Percentiles rank a stretch among this genome's conserved stretches.
These are phyloP conservation scores for Salix viminalis DNA, from an alignment of 345 rosid genomes.

Conservation along the genomic window DNA sequence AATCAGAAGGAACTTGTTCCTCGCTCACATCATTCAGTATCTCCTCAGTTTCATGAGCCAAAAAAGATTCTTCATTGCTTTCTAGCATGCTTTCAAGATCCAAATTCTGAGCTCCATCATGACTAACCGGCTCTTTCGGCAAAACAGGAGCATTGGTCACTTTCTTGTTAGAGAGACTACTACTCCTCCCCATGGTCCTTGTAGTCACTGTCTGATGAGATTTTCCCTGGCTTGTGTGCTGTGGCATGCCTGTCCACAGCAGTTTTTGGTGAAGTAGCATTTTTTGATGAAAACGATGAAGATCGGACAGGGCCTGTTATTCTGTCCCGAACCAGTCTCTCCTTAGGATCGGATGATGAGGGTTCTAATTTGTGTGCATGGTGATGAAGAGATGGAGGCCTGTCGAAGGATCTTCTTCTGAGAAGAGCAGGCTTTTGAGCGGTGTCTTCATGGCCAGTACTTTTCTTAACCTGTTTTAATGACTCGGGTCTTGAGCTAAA, in stretches of 20 bases:
- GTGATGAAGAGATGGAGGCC: conserved; percentile 44
- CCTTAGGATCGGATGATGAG: conserved; percentile 42
- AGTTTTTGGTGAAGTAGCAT: conserved; percentile 9
- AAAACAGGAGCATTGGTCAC: neutral
- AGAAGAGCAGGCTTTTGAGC: conserved; percentile 34
- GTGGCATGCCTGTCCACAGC: conserved; percentile 32
- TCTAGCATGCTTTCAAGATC: conserved; percentile 25
- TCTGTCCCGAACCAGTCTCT: conserved; percentile 33
- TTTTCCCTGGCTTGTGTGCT: conserved; percentile 23
- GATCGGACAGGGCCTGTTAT: conserved; percentile 22
- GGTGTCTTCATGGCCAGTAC: conserved; percentile 22
- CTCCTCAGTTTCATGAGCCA: conserved; percentile 33
- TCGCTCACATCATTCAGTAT: conserved; percentile 24
- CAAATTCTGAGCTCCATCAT: conserved; percentile 12
- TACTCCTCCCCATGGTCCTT: conserved; percentile 24
- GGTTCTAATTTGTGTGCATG: conserved; percentile 30
- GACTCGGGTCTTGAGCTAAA: conserved; percentile 42
- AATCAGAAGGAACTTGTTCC: conserved; percentile 12
- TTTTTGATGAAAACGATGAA: conserved; percentile 31
- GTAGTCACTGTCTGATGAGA: conserved; percentile 21
- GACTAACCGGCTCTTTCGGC: conserved; percentile 5
- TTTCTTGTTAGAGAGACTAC: conserved; percentile 18
- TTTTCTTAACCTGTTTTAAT: conserved; percentile 34
- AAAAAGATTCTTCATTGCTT: conserved; percentile 6
- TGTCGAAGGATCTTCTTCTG: conserved; percentile 80